Evolutionary conservation across 2,329 filamentous ascomycete genomes (phyloP).

Genomic region (Neopestalotiopsis sp.): DNA sequence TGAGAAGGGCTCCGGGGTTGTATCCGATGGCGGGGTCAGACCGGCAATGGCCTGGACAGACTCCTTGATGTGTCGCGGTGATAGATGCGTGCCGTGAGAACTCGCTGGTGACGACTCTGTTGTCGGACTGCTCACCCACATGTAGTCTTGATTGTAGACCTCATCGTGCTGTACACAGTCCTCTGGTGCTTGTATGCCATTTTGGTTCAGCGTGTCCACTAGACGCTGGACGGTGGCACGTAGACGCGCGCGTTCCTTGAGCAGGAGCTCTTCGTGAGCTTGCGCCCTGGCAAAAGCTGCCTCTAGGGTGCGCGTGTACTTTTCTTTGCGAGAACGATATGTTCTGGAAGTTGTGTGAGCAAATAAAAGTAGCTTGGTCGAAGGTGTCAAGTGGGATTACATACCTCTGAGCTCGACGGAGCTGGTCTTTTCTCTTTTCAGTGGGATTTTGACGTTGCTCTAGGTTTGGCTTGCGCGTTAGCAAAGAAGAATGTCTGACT

Average conservation of each 20-base stretch:
- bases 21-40: background rate
- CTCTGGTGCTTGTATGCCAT: constrained; percentile 7
- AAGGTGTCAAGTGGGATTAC: background rate
- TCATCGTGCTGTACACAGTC: background rate
- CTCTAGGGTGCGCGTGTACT: constrained; percentile 9
- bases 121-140: constrained; percentile 4
- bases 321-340: constrained; percentile 15
- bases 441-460: constrained; percentile 6
- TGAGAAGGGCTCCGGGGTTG: background rate
- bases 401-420: constrained; percentile 15
- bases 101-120: background rate
- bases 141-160: background rate
- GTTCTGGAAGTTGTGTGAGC: background rate
- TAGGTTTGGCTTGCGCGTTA: background rate
- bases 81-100: background rate
- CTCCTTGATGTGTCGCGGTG: background rate
- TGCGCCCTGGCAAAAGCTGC: background rate
- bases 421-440: constrained; percentile 9
- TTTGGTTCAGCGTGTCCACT: background rate
- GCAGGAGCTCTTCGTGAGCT: constrained; percentile 2
- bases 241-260: constrained; percentile 2
- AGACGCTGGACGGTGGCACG: constrained; percentile 1
- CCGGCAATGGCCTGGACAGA: background rate
- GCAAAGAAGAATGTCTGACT: background rate
- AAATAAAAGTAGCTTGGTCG: background rate